phyloP scores from a whole-genome alignment of 495 filamentous ascomycete species.

The Podospora sp. region DNA sequence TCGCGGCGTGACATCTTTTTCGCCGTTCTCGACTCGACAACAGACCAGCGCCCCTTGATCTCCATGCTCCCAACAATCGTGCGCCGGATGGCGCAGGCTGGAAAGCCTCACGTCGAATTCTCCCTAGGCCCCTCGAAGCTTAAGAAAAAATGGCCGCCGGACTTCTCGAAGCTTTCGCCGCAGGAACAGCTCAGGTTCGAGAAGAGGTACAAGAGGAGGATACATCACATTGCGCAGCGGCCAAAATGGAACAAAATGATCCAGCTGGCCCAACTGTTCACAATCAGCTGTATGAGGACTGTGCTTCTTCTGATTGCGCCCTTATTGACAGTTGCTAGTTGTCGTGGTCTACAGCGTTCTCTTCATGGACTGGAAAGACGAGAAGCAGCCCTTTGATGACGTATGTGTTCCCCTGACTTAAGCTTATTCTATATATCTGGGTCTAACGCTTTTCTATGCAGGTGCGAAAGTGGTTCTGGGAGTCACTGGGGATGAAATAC shows the following conservation, averaged over 20 bases:
- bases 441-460: conserved; percentile 13
- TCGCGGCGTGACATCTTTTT: conserved; percentile 3
- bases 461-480: conserved; percentile 31
- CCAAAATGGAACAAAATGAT: conserved; percentile 75
- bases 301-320: background rate
- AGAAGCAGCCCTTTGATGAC: conserved; percentile 63
- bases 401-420: conserved; percentile 41
- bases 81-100: conserved; percentile 40
- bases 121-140: conserved; percentile 48
- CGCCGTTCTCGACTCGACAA: background rate
- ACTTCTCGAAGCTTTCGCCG: conserved; percentile 75
- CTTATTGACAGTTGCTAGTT: conserved; percentile 46
- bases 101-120: conserved; percentile 17
- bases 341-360: conserved; percentile 72
- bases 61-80: conserved; percentile 49
- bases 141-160: conserved; percentile 91
- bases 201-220: conserved; percentile 68
- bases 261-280: conserved; percentile 68
- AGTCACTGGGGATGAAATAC: conserved; percentile 32
- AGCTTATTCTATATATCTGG: background rate
- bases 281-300: conserved; percentile 69
- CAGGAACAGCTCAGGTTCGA: conserved; percentile 89
- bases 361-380: conserved; percentile 74
- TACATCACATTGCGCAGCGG: conserved; percentile 70
- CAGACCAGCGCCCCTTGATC: background rate